These are phyloP conservation scores for Diutina pseudorugosa DNA, from an alignment of 1,139 yeast genomes.

Conservation along the genomic window DNA sequence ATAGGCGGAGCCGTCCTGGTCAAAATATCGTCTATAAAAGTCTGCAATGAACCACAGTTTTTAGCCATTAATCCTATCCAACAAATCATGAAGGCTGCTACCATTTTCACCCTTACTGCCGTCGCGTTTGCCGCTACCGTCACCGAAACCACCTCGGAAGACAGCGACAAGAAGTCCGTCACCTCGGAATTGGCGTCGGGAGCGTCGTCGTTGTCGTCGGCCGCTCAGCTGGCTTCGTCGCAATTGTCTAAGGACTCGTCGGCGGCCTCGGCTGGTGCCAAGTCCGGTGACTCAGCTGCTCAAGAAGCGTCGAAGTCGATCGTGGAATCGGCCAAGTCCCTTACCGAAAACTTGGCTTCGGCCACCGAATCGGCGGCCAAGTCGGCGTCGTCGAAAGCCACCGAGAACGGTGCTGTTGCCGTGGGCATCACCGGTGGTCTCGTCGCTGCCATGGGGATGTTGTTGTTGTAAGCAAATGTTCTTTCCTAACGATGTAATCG, in stretches of 20 bases:
- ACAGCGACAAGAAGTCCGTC: not conserved
- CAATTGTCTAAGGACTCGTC: slow-evolving; percentile 3
- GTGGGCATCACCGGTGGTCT: slow-evolving; percentile 5
- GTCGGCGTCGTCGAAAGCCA: slow-evolving; percentile 4
- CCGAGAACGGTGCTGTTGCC: slow-evolving; percentile 1
- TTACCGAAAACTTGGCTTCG: not conserved
- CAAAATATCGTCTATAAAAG: not conserved
- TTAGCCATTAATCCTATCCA: not conserved
- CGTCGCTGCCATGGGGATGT: slow-evolving; percentile 18
- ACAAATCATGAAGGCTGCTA: not conserved
- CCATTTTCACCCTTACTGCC: not conserved
- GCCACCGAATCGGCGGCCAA: slow-evolving; percentile 4
- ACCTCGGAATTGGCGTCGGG: not conserved
- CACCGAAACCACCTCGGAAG: not conserved
- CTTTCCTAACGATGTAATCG: no score
- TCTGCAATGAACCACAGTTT: not conserved
- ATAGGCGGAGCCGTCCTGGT: not conserved
- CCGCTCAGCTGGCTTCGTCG: not conserved
- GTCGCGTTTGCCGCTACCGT: not conserved
- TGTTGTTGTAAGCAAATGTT: slow-evolving; percentile 14
- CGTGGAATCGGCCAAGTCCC: slow-evolving; percentile 6
- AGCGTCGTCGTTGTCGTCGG: not conserved
- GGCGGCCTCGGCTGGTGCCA: slow-evolving; percentile 1
- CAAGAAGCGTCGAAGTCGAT: slow-evolving; percentile 5
- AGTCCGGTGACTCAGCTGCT: slow-evolving; percentile 6